Evolutionary conservation across 768 basidiomycete species (phyloP), one percentile per base, ranked within the genome.

Genomic region (Mycena pura): DNA sequence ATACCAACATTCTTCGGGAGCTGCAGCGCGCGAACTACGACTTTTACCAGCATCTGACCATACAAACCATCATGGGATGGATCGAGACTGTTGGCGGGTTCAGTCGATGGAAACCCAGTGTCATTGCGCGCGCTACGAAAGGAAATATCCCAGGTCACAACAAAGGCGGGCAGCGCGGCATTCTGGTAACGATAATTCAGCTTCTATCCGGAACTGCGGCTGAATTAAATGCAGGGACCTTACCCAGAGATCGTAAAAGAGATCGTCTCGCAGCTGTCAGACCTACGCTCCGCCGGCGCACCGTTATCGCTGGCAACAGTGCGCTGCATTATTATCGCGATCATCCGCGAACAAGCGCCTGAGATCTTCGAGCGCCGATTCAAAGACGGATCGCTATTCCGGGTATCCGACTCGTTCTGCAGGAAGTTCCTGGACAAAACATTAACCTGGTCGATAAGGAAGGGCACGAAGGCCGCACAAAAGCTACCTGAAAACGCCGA

Each of bases 391-490:
- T 47, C n/a, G 2, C 21, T 5, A 5, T 72, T 74, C 44, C 32
- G 32, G 0, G 66, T 66, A 45, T 64, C 61, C 0, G 65, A 68
- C 9, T 38, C 65, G 2, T 75, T 67, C 21, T 32, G 69, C 2
- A 48, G 63, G 24, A 32, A 65, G 1, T 75, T 71, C 43, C 39
- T 74, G 1, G 19, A 44, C 10, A 21, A 48, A 3, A 46, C 57
- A 5, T 3, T 74, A 14, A 22, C 44, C 3, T 73, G 72, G 72
- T 64, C 65, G 0, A 25, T 65, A 19, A 65, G 71, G 15, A 43
- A 41, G 7, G 61, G 64, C 10, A 75, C 75, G 28, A 43, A 66
- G 34, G 73, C 75, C 0, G 71, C 68, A 6, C 74, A 76, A 57
- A 76, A 76, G 44, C 21, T 68, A 9, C 74, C 74, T 2, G 38